A percentile compares a stretch with the other conserved stretches of the same genome.
Evolutionary conservation across 1,284 basidiomycete species (phyloP).

Genomic region (Macrocystidia cucumis): DNA sequence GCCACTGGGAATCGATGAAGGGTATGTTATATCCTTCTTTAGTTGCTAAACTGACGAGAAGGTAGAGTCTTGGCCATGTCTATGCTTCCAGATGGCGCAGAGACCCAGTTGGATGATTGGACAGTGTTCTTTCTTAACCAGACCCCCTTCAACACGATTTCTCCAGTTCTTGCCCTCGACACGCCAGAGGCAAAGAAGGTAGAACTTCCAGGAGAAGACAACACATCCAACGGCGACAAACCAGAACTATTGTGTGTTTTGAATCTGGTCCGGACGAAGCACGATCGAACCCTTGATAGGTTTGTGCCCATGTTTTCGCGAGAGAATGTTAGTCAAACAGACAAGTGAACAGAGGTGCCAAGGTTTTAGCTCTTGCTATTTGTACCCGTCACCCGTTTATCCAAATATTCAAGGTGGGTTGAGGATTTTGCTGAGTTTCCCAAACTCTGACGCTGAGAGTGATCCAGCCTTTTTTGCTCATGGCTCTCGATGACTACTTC

Average conservation of each 20-base stretch:
- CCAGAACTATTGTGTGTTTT: constrained; percentile 84
- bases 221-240: constrained; percentile 25
- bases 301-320: constrained; percentile 31
- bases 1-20: constrained; percentile 86
- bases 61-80: constrained; percentile 86
- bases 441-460: constrained; percentile 6
- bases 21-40: constrained; percentile 37
- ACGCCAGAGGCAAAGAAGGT: constrained; percentile 39
- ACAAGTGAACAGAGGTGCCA: constrained; percentile 65
- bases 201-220: constrained; percentile 30
- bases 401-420: constrained; percentile 89
- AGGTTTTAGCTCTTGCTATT: constrained; percentile 94
- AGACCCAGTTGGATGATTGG: constrained; percentile 93
- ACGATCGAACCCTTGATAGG: constrained; percentile 83
- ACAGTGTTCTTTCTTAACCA: constrained; percentile 98
- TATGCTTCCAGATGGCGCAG: constrained; percentile 98
- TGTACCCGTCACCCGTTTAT: constrained; percentile 95
- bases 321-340: neutral
- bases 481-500: constrained; percentile 96
- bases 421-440: neutral
- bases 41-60: constrained; percentile 6
- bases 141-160: constrained; percentile 79
- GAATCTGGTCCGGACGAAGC: constrained; percentile 93
- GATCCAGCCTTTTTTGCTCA: constrained; percentile 80
- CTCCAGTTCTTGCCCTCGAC: constrained; percentile 72